Evolutionary conservation across 176 grass and related monocot species (phyloP), one percentile per base, ranked within the genome.

Genomic region (Cymbopogon citratus): DNA sequence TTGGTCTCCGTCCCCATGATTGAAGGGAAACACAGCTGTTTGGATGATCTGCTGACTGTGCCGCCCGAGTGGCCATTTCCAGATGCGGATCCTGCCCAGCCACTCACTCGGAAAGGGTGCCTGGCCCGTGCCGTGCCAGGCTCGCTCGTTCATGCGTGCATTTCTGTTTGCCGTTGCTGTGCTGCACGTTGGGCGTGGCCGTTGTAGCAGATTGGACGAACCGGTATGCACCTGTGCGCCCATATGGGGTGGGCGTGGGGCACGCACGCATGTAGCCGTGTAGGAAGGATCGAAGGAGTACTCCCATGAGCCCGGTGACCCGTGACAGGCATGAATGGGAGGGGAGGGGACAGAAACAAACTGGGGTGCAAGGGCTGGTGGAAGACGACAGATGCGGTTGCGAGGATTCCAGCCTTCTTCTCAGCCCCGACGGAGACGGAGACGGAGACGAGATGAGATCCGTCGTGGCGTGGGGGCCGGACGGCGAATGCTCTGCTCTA

Each of bases 381-480:
- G 26, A 60, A 77, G 74, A 64, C 29, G 67, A 83, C 75, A 64
- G 80, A 66, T 40, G 80, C 59, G 1, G 65, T 71, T 73, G 74
- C 51, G 56, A n/a, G n/a, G 63, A 12, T 24, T 21, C 29, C 29
- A 76, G 40, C 45, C 45, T 18, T n/a, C n/a, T n/a, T n/a, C n/a
- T n/a, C n/a, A n/a, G n/a, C n/a, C n/a, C n/a, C n/a, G n/a, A 39
- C 31, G 46, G 27, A 28, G 49, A 34, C 35, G 84, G n/a, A 73
- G 24, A 27, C 6, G 16, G 27, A 54, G 51, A 45, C 35, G 84
- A 43, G 82, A 64, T 38, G 71, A 38, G 68, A 78, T 68, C 62
- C 65, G 25, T 81, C 49, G 28, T 66, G 77, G 45, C 78, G 78
- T 80, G 82, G 82, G 71, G 82, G 45, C 77, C 28, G 29, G 13